Evolutionary conservation across 345 rosid genomes (phyloP).

Genomic region (Viola odorata): DNA sequence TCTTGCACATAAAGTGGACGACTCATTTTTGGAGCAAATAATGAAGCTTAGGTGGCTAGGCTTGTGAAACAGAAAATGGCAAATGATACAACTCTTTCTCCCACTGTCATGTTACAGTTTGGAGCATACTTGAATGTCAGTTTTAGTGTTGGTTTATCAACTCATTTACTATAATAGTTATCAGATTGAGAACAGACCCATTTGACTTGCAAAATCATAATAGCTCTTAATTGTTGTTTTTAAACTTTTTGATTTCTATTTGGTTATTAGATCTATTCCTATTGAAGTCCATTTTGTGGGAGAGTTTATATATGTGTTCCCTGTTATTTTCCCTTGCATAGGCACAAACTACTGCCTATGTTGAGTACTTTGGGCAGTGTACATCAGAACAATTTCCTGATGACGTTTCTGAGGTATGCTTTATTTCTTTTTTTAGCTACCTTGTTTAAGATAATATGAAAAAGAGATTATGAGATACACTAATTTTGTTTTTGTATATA

Average conservation of each 20-base stretch:
- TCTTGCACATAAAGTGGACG: too few species aligned
- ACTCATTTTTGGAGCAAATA: too few species aligned
- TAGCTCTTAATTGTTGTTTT: neutral
- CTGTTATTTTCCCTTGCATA: conserved; percentile 16
- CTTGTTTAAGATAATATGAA: too few species aligned
- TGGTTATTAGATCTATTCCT: neutral
- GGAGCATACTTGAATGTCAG: too few species aligned
- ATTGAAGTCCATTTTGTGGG: conserved; percentile 2
- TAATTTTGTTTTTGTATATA: neutral
- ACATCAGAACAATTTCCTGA: conserved; percentile 91
- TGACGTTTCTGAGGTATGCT: conserved; percentile 82
- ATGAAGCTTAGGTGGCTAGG: too few species aligned
- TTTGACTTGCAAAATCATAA: neutral
- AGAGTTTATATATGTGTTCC: conserved; percentile 3
- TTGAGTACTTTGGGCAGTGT: conserved; percentile 86
- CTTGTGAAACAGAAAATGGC: too few species aligned
- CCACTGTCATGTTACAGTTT: too few species aligned
- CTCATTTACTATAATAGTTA: neutral
- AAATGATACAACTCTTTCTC: too few species aligned
- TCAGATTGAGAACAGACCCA: neutral
- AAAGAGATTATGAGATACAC: too few species aligned
- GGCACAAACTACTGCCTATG: conserved; percentile 94
- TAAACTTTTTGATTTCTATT: neutral
- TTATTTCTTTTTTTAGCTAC: neutral
- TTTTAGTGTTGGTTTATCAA: neutral